phyloP scores from a whole-genome alignment of 169 alveolate genomes.

The Babesia caballi region DNA sequence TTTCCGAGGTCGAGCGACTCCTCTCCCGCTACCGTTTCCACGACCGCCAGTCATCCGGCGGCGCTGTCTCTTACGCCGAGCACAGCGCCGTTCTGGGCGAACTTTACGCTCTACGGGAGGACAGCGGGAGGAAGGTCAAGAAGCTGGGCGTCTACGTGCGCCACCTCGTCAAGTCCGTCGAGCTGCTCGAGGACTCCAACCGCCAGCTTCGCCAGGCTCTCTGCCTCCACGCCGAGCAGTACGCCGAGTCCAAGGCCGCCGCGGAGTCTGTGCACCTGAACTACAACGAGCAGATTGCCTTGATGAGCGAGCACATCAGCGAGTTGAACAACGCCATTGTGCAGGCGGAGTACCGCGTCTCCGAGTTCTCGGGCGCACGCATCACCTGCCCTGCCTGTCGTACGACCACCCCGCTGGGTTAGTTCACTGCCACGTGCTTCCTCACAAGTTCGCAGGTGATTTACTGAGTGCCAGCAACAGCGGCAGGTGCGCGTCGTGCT shows the following conservation, averaged over 20 bases:
- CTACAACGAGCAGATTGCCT: conserved; percentile 54
- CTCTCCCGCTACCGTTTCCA: conserved; percentile 11
- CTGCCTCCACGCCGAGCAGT: conserved; percentile 23
- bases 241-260: conserved; percentile 5
- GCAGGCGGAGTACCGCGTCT: conserved; percentile 39
- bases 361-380: conserved; percentile 29
- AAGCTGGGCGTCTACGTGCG: conserved; percentile 32
- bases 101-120: conserved; percentile 4
- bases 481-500: conserved; percentile 50
- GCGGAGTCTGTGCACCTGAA: conserved; percentile 31
- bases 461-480: conserved; percentile 29
- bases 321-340: conserved; percentile 53
- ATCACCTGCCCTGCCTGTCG: conserved; percentile 46
- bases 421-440: no score
- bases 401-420: conserved; percentile 28
- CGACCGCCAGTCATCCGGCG: not conserved
- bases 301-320: conserved; percentile 64
- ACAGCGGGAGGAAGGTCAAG: conserved; percentile 17
- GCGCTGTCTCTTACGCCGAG: not conserved
- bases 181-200: conserved; percentile 41
- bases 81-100: conserved; percentile 11
- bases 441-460: conserved; percentile 27
- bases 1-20: conserved; percentile 3
- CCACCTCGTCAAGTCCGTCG: conserved; percentile 36
- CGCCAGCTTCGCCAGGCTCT: conserved; percentile 31